Conservation (phyloP, 202 grass and related monocot species). For the Bolboschoenoplectus hybrid region DNA sequence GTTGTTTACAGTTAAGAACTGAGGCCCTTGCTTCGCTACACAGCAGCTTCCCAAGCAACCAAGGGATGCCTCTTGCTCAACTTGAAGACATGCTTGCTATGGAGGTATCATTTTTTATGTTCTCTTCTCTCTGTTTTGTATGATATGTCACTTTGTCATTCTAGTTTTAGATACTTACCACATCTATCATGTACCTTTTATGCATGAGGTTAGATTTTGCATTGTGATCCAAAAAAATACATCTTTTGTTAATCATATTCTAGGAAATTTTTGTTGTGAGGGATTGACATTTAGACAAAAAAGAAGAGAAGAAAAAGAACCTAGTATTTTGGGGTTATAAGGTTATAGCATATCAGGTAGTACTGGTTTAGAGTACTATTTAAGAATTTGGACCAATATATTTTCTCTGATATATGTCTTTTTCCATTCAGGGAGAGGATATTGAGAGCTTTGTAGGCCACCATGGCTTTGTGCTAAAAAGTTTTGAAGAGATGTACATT, state of each 20-base stretch:
- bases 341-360: not conserved
- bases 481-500: conserved; percentile 77
- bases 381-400: not conserved
- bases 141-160: conserved; percentile 30
- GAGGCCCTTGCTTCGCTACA: conserved; percentile 84
- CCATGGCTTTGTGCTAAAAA: conserved; percentile 78
- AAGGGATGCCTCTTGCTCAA: conserved; percentile 86
- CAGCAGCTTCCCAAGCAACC: conserved; percentile 72
- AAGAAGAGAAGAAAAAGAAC: not conserved
- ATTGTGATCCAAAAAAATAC: conserved; percentile 7
- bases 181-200: not conserved
- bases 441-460: conserved; percentile 64
- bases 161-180: conserved; percentile 4
- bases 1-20: conserved; percentile 74
- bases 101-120: conserved; percentile 53
- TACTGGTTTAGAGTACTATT: not conserved
- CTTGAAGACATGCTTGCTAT: conserved; percentile 77
- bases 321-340: not conserved
- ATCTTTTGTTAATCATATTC: not conserved
- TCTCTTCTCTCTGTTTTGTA: conserved; percentile 46
- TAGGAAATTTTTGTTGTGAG: not conserved
- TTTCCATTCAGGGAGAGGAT: conserved; percentile 61
- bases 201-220: not conserved
- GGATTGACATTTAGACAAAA: conserved; percentile 23
- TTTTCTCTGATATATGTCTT: not conserved